Base-by-base conservation (phyloP, 2,329 filamentous ascomycete genomes). In the Phoma herbarum region DNA sequence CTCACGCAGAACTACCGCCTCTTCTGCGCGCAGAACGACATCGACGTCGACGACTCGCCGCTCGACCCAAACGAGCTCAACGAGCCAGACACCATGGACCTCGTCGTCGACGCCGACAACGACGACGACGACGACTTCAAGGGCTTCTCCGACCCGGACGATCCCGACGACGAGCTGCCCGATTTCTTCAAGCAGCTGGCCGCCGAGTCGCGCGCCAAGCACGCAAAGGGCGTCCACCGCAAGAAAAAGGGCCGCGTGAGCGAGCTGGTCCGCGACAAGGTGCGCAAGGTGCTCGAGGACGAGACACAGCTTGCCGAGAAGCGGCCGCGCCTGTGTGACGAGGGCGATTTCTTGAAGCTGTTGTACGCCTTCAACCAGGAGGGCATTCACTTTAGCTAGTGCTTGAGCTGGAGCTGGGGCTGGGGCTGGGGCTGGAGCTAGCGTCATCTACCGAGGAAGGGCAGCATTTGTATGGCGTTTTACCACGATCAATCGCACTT, bases 1-100 rank as follows among this genome's bases (percentile, higher is more conserved):
- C 81, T 97, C 20, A 92, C 96, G 79, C 83, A 86, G 64, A 98
- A 98, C 77, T 98, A 96, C 79, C 84, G 91, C 62, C 90, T 93
- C 2, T 98, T 88, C 85, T 97, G 93, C 75, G 90, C 93, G 35
- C 89, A 96, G 77, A 91, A 96, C 72, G 88, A 93, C 70, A 87
- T 96, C 16, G 78, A 86, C 0, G 77, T 97, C 7, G 91, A 96
- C 57, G 92, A 83, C n/a, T 80, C 83, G 0, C 75, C 75, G 1
- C 41, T 77, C 44, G 74, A 76, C 23, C 52, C 63, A 3, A 52
- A 47, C 18, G 75, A 65, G 4, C 70, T 61, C 2, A 71, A 61
- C 71, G 78, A 78, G 77, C 61, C 80, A 22, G 84, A 84, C 14
- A 79, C 55, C 11, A 71, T 70, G 61, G 64, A 80, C n/a, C n/a